Evolutionary conservation across 306 rosid species (phyloP), one percentile per base, ranked within the genome.

Genomic region (Quercus gilva): DNA sequence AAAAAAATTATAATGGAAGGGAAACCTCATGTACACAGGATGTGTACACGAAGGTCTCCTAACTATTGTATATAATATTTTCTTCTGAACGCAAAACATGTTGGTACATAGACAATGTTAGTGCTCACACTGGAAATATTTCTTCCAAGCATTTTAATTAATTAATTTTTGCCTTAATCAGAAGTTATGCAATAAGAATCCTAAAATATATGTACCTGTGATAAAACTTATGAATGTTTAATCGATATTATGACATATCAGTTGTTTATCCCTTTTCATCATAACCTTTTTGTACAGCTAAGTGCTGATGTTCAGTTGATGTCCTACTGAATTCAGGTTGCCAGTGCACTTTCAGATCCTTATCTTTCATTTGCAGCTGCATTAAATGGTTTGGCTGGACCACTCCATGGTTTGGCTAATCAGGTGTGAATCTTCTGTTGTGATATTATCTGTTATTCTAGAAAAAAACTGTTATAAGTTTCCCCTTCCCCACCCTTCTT

Each of bases 381-480:
- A 80, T 89, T 96, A 88, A 96, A 96, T 70, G 99, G 99, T 81
- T 82, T 96, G 86, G 98, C 99, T 84, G 98, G 99, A 68, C 99
- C 99, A 63, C 89, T 96, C 69, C 99, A 95, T 89, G 99, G 99
- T 79, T 90, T 95, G 94, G 99, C 99, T 75, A 95, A 95, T 89
- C 99, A 96, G 99, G 99, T 96, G 53, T 76, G 80, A 51, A 76
- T 77, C 68, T 68, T 79, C 73, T 18, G 45, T 73, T 71, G 29
- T 70, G 26, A 63, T 69, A 18, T 63, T 15, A 65, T 68, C 77
- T 58, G 8, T 58, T 53, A 12, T 20, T 65, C 20, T 7, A 17
- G 26, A 76, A 68, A 55, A 55, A 23, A 11, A 69, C 58, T 17
- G 14, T 17, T 35, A 3, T 26, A 21, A 31, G 67, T 75, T 70